phyloP scores from a whole-genome alignment of 2,329 filamentous ascomycete species.

The Amauroascus verrucosus region DNA sequence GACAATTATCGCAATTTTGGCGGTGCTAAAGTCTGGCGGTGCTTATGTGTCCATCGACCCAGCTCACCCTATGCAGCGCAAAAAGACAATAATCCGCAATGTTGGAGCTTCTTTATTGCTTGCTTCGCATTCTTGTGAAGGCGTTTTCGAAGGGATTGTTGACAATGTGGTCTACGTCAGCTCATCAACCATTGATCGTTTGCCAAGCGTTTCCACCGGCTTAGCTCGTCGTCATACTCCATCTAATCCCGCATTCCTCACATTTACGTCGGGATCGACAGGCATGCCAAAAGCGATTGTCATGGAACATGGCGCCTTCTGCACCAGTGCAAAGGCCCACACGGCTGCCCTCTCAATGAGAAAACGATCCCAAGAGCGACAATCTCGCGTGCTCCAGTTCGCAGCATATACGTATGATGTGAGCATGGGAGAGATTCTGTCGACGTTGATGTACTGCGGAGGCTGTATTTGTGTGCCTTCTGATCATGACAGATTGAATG shows the following conservation, averaged over 20 bases:
- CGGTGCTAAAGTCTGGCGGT: conserved; percentile 34
- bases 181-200: background rate
- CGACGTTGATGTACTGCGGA: conserved; percentile 24
- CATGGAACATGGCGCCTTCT: conserved; percentile 43
- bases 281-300: conserved; percentile 43
- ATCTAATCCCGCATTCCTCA: background rate
- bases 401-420: conserved; percentile 36
- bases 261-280: conserved; percentile 12
- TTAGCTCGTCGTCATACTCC: background rate
- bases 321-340: conserved; percentile 26
- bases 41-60: conserved; percentile 35
- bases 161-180: background rate
- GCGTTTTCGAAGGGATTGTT: background rate
- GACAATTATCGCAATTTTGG: conserved; percentile 33
- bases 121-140: background rate
- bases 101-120: background rate
- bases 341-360: background rate
- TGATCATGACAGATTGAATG: conserved; percentile 34
- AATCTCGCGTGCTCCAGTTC: conserved; percentile 27
- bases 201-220: background rate
- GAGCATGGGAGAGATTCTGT: conserved; percentile 28
- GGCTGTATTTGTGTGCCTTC: conserved; percentile 37
- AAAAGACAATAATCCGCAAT: conserved; percentile 6
- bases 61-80: conserved; percentile 23
- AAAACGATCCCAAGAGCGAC: background rate